These are phyloP conservation scores for Chalaropsis ovoidea DNA, from an alignment of 2,329 filamentous ascomycete genomes.

Conservation along the genomic window DNA sequence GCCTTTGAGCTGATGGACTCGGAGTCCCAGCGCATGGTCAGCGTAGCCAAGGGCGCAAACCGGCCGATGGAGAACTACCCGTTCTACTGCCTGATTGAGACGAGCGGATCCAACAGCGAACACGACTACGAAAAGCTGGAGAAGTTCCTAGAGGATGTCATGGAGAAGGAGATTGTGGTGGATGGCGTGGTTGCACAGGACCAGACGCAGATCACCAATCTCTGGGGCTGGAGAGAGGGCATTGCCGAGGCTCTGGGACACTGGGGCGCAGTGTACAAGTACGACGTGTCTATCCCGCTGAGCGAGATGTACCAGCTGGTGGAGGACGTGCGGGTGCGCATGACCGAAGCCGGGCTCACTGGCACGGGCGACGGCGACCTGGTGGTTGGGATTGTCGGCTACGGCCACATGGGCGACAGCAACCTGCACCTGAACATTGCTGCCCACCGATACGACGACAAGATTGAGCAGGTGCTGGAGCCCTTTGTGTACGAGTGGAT, in stretches of 20 bases:
- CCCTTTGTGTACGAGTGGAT: constrained; percentile 99
- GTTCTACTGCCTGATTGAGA: constrained; percentile 96
- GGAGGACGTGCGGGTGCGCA: constrained; percentile 65
- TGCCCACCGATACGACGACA: constrained; percentile 71
- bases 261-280: constrained; percentile 95
- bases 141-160: constrained; percentile 80
- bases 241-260: constrained; percentile 83
- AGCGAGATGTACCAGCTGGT: constrained; percentile 79
- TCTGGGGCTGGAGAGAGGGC: constrained; percentile 91
- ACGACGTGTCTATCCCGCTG: constrained; percentile 90
- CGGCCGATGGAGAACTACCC: constrained; percentile 77
- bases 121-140: constrained; percentile 91
- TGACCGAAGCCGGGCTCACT: constrained; percentile 64
- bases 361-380: constrained; percentile 51
- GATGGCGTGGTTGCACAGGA: constrained; percentile 91
- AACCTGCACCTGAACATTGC: constrained; percentile 92
- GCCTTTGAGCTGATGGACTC: constrained; percentile 97
- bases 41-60: constrained; percentile 62
- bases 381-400: constrained; percentile 84
- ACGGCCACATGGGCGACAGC: constrained; percentile 95
- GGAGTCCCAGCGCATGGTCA: constrained; percentile 67
- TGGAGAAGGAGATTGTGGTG: constrained; percentile 73
- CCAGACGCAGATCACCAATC: constrained; percentile 71
- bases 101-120: constrained; percentile 84
- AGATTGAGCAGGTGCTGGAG: constrained; percentile 77